phyloP scores from a whole-genome alignment of 441 rosid genomes.

The Daphne laureola region DNA sequence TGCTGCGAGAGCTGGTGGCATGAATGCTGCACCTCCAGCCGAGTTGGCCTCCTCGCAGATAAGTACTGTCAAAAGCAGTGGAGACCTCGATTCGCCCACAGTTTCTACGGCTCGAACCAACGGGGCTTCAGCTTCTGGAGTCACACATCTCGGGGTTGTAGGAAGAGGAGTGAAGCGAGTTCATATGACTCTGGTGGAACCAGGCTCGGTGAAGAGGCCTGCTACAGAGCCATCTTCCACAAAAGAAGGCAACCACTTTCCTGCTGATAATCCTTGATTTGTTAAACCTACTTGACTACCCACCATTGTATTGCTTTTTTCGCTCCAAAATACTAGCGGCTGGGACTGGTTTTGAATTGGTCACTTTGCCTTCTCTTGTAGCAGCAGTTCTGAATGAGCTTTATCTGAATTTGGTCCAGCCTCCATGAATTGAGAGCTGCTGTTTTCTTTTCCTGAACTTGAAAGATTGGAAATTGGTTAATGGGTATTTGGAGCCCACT shows the following conservation, averaged over 20 bases:
- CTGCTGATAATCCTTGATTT: conserved; percentile 18
- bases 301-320: no score
- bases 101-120: conserved; percentile 72
- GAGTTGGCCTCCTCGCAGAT: conserved; percentile 53
- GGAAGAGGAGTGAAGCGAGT: conserved; percentile 96
- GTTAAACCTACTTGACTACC: not conserved
- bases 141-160: conserved; percentile 78
- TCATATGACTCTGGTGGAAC: conserved; percentile 36
- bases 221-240: conserved; percentile 31
- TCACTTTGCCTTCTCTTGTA: no score
- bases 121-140: conserved; percentile 40
- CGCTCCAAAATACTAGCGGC: no score
- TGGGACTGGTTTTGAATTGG: no score
- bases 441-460: no score
- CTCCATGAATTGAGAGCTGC: no score
- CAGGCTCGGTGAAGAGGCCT: conserved; percentile 55
- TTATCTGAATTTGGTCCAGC: no score
- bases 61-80: conserved; percentile 33
- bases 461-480: no score
- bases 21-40: conserved; percentile 29
- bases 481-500: no score
- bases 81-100: conserved; percentile 54
- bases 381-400: no score
- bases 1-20: conserved; percentile 37
- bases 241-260: conserved; percentile 38